A percentile compares a stretch with the other conserved stretches of the same genome.
These are phyloP conservation scores for Coemansia biformis DNA, from an alignment of 192 early-diverging fungal species.

Conservation along the genomic window DNA sequence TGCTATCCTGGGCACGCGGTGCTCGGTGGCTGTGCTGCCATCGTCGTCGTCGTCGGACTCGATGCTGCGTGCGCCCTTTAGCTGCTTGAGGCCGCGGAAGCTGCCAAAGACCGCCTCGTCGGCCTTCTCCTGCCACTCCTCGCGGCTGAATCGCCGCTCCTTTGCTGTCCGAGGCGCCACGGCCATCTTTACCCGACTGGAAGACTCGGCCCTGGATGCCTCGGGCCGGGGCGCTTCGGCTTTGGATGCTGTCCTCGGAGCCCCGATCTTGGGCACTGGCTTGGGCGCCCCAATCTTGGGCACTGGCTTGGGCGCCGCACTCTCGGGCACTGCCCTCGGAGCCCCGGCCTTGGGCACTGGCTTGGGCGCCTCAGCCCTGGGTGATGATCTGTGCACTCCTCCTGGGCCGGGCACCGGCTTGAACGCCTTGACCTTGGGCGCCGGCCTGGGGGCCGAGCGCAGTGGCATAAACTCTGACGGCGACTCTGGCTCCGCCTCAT, in stretches of 20 bases:
- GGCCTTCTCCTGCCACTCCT: constrained; percentile 30
- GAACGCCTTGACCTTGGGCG: background rate
- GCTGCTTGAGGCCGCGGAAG: constrained; percentile 4
- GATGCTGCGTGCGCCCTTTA: no score
- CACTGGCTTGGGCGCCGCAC: background rate
- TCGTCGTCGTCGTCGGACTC: background rate
- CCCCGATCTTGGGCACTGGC: no score
- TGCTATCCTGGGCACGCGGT: background rate
- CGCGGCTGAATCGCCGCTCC: constrained; percentile 16
- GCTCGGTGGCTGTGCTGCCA: no score
- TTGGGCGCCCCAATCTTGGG: no score
- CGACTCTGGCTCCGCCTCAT: constrained; percentile 1
- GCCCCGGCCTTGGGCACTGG: background rate
- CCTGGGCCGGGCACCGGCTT: no score
- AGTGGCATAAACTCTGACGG: constrained; percentile 7
- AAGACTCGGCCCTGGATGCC: no score
- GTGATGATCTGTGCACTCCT: no score
- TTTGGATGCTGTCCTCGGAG: background rate
- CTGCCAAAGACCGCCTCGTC: constrained; percentile 37
- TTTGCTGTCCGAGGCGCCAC: no score
- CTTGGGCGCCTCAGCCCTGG: background rate
- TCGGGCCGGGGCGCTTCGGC: no score
- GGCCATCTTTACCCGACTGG: no score
- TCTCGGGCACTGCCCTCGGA: no score
- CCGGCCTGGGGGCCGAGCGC: constrained; percentile 11